Base-by-base conservation (phyloP, 2,329 filamentous ascomycete genomes). In the Phialemonium atrogriseum region DNA sequence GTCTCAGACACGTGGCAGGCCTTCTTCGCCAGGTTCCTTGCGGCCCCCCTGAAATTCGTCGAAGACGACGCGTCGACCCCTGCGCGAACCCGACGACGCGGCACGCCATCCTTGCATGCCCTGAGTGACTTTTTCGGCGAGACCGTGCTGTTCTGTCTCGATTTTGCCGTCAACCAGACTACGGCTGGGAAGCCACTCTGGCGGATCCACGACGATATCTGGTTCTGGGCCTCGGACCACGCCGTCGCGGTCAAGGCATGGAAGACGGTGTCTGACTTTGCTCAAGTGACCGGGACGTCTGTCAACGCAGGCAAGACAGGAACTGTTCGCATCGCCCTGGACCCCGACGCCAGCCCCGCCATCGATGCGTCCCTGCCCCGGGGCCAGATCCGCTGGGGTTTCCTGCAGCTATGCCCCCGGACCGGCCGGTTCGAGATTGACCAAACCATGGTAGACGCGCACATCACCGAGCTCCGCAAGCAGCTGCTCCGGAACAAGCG, bases 191-290 rank as follows among this genome's bases (percentile, higher is more conserved):
- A 57, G 2, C 60, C 64, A 15, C 54, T 80, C 20, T 75, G 75
- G 41, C 67, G 75, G 7, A 56, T 78, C 24, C 71, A 78, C 39
- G 76, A 80, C 44, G 75, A 80, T 46, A 66, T 79, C 38, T 80
- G 74, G 73, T 69, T 78, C 38, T 79, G 73, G 70, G 68, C 24
- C 12, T 35, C 29, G 6, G 60, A 72, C 5, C 66, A 76, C 28
- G 40, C 56, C 4, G 59, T 56, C 3, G 70, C 68, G n/a, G 59
- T 66, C 14, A 60, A 64, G 25, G 77, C 72, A 0, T 84, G 78
- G 79, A 47, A 63, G 12, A 60, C 70, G 0, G 64, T 83, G 40
- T 57, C 62, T 2, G 52, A 61, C 2, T 84, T 81, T 40, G 56
- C 64, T 2, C 45, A 52, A 1, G 52, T 71, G 2, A 73, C 77